Evolutionary conservation across 371 early-diverging fungal genomes (phyloP).

Genomic region (Blastocladiella emersonii): DNA sequence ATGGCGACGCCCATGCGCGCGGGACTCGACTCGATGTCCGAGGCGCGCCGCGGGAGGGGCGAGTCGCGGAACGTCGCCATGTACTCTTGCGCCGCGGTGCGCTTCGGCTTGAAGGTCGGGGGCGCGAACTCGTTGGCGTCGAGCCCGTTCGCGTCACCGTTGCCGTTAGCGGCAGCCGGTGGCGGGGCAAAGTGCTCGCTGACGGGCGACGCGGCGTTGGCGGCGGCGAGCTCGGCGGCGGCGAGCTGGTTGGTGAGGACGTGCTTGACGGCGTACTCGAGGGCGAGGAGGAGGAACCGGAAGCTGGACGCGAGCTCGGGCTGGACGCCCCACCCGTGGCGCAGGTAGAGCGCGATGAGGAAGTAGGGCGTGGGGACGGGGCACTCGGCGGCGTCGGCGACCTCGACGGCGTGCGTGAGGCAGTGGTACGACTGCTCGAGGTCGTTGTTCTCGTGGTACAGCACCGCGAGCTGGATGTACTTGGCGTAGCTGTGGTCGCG

Average conservation of each 20-base stretch:
- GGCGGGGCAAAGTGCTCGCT: too few relatives aligned
- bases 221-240: background rate
- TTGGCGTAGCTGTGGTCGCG: background rate
- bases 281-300: background rate
- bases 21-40: background rate
- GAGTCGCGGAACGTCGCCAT: background rate
- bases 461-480: slow-evolving; percentile 1
- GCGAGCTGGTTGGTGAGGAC: background rate
- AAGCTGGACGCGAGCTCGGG: background rate
- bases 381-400: background rate
- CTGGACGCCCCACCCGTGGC: background rate
- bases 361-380: background rate
- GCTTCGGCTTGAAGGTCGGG: background rate
- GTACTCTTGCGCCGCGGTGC: background rate
- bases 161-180: too few relatives aligned
- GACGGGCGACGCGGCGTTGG: background rate
- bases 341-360: background rate
- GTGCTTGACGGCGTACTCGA: background rate
- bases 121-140: too few relatives aligned
- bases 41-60: background rate
- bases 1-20: background rate
- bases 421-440: background rate
- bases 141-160: too few relatives aligned
- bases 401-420: background rate
- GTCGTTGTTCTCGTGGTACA: slow-evolving; percentile 1